phyloP scores from a whole-genome alignment of 768 basidiomycete species.

The Chalciporus pseudorubinellus region DNA sequence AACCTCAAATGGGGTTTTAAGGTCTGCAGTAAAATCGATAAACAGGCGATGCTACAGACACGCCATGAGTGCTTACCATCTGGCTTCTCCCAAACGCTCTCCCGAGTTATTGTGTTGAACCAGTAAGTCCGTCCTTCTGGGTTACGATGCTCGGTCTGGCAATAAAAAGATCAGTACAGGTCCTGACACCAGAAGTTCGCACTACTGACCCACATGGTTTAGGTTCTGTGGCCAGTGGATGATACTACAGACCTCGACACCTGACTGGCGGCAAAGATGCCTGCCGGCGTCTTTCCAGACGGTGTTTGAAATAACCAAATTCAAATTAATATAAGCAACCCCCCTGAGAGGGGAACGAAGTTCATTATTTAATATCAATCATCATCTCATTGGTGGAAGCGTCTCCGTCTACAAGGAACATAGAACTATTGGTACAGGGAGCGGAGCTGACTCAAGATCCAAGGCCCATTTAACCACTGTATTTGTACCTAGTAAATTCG shows the following conservation, averaged over 20 bases:
- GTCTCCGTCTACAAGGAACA: background rate
- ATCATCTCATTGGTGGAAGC: too few relatives aligned
- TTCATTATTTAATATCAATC: too few relatives aligned
- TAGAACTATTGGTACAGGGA: background rate
- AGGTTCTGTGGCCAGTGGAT: background rate
- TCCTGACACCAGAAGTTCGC: background rate
- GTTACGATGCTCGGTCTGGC: constrained; percentile 89
- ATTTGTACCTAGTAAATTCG: constrained; percentile 25
- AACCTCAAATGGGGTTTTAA: constrained; percentile 93
- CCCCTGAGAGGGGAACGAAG: too few relatives aligned
- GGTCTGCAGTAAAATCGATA: constrained; percentile 44
- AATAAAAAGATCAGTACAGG: constrained; percentile 4
- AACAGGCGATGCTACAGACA: constrained; percentile 2
- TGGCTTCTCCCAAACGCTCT: constrained; percentile 98
- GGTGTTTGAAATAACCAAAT: constrained; percentile 16
- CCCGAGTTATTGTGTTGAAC: constrained; percentile 86
- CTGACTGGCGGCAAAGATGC: background rate
- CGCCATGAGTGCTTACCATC: constrained; percentile 55
- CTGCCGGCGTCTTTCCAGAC: constrained; percentile 10
- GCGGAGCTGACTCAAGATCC: background rate
- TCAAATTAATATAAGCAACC: too few relatives aligned
- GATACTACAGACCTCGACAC: background rate
- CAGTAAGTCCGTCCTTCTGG: constrained; percentile 98
- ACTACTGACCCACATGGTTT: constrained; percentile 33
- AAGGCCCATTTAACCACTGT: constrained; percentile 17